Base-by-base conservation (phyloP, 2,329 filamentous ascomycete genomes). In the Diaporthe sp. region DNA sequence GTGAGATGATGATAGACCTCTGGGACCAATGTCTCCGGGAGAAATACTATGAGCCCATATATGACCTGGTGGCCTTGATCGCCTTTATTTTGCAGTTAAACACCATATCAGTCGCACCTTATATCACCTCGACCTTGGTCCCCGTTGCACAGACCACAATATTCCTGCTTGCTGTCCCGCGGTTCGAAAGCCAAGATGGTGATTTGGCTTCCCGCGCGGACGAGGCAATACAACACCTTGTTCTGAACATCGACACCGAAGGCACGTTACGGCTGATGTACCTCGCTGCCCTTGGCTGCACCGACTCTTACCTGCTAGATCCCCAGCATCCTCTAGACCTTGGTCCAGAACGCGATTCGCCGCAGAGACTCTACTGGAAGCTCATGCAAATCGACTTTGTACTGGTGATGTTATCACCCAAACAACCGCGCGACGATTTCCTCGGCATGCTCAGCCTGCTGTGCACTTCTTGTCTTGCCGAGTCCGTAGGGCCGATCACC, bases 21-120 rank as follows among this genome's bases (percentile, higher is more conserved):
- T 96, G 94, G 94, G 86, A 87, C 22, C 88, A 87, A 27, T 95
- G 94, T 79, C 83, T 92, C 9, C 85, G 88, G 15, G 93, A 96
- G 78, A 86, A 86, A 77, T 85, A 90, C 82, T 90, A 91, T 79
- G 84, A 85, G 15, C 92, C 94, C 0, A 86, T 95, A 53, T 89
- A 89, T 76, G 86, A 94, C 50, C 84, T 96, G 4, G 84, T 93
- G 30, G 89, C 92, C 30, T 85, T 94, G 44, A 80, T 95, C 17
- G 86, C 88, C 17, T 92, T 93, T 75, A 89, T 92, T 0, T 83
- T 95, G 6, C 88, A 91, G 59, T 85, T 91, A 5, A 89, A 94
- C 79, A 89, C 91, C 0, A 84, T 87, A 3, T 85, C 86, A 9
- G 88, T 92, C 17, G 90, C 90, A 2, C 88, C 91, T 0, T 85